Evolutionary conservation across 805 yeast species (phyloP).

Genomic region (Pichia nakasei): DNA sequence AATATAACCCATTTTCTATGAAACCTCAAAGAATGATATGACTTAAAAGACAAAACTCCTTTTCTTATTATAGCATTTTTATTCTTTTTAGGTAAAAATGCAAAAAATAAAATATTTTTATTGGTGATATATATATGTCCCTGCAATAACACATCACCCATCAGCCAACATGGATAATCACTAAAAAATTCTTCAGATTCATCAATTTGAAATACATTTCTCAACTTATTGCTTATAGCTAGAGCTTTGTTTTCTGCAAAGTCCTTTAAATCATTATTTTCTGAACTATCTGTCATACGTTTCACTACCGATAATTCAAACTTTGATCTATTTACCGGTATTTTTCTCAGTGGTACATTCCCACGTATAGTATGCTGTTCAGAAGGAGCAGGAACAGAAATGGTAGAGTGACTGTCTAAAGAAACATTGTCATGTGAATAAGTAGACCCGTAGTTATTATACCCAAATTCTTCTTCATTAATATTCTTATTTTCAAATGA

Average conservation of each 20-base stretch:
- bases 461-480: neutral
- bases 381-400: neutral
- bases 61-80: slow-evolving; percentile 35
- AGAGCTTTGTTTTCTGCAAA: slow-evolving; percentile 24
- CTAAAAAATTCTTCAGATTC: slow-evolving; percentile 46
- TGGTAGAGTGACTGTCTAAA: neutral
- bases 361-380: neutral
- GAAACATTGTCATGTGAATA: neutral
- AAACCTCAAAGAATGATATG: slow-evolving; percentile 29
- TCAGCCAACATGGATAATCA: slow-evolving; percentile 72
- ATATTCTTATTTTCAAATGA: neutral
- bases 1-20: slow-evolving; percentile 75
- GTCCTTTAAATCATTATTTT: slow-evolving; percentile 1
- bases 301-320: slow-evolving; percentile 28
- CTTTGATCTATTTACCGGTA: slow-evolving; percentile 10
- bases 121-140: slow-evolving; percentile 76
- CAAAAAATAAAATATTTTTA: slow-evolving; percentile 60
- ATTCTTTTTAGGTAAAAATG: slow-evolving; percentile 54
- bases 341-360: neutral
- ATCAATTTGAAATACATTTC: slow-evolving; percentile 34
- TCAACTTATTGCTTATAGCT: slow-evolving; percentile 30
- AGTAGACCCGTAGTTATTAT: neutral
- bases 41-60: slow-evolving; percentile 42
- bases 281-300: slow-evolving; percentile 19
- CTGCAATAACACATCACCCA: slow-evolving; percentile 74